A percentile compares a stretch with the other conserved stretches of the same genome.
Evolutionary conservation across 306 rosid genomes (phyloP).

Genomic region (Acacia confusa): DNA sequence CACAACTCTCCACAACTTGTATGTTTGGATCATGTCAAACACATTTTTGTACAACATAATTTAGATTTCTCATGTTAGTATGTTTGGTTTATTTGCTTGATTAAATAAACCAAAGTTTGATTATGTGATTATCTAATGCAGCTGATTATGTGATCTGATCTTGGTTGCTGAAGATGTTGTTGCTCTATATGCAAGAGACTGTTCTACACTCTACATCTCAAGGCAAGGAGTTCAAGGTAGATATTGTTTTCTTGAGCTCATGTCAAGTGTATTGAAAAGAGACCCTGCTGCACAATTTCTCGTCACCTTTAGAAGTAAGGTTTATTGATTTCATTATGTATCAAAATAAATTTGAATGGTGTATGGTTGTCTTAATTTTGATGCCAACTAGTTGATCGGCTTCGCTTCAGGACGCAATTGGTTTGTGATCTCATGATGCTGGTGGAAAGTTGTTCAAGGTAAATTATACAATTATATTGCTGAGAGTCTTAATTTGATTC

Average conservation of each 20-base stretch:
- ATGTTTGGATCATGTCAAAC: neutral
- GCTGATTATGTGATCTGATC: no score
- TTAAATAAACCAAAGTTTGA: no score
- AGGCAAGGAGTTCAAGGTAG: constrained; percentile 95
- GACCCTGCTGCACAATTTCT: constrained; percentile 98
- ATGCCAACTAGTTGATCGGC: constrained; percentile 39
- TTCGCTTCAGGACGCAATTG: constrained; percentile 79
- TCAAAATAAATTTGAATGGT: constrained; percentile 29
- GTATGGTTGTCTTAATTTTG: constrained; percentile 5
- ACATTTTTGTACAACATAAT: no score
- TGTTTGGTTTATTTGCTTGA: no score
- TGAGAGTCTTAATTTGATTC: constrained; percentile 8
- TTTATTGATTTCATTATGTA: constrained; percentile 31
- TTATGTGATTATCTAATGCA: no score
- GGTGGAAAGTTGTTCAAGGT: constrained; percentile 99
- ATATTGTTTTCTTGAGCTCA: constrained; percentile 86
- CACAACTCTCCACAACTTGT: neutral
- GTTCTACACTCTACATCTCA: constrained; percentile 68
- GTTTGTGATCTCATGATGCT: constrained; percentile 90
- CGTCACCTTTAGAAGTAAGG: constrained; percentile 85
- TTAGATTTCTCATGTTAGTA: no score
- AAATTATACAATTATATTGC: constrained; percentile 22
- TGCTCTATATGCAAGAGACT: constrained; percentile 78
- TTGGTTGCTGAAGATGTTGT: no score
- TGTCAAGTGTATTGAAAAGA: constrained; percentile 82